Evolutionary conservation across 208 protist genomes (phyloP).

Genomic region (Angomonas desouzai): DNA sequence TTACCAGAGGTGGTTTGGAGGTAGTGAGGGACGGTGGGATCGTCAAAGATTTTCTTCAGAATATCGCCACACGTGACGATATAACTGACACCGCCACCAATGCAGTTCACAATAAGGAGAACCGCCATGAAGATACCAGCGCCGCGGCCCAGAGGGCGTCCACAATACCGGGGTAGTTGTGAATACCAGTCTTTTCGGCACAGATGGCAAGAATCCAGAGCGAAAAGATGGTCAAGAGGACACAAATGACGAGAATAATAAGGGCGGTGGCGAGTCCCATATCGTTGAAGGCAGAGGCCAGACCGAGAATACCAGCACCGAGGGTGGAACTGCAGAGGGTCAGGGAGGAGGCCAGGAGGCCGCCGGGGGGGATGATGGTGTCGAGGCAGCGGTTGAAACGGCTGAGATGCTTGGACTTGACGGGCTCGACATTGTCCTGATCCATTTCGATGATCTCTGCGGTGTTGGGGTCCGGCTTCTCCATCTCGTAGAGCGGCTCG

Average conservation of each 20-base stretch:
- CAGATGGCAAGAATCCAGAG: slow-evolving; percentile 44
- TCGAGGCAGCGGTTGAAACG: background rate
- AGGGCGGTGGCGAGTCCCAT: slow-evolving; percentile 40
- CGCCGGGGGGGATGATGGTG: slow-evolving; percentile 30
- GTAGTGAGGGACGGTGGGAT: slow-evolving; percentile 24
- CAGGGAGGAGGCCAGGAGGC: slow-evolving; percentile 47
- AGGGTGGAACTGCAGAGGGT: slow-evolving; percentile 54
- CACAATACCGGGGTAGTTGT: slow-evolving; percentile 41
- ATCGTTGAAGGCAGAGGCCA: slow-evolving; percentile 57
- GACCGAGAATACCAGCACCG: slow-evolving; percentile 58
- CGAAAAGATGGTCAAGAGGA: slow-evolving; percentile 54
- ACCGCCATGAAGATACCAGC: slow-evolving; percentile 21
- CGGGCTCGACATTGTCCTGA: background rate
- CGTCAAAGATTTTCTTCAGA: slow-evolving; percentile 39
- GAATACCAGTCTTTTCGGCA: slow-evolving; percentile 23
- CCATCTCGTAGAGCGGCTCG: background rate
- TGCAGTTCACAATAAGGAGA: slow-evolving; percentile 30
- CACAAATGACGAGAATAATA: slow-evolving; percentile 39
- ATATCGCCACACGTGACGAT: slow-evolving; percentile 61
- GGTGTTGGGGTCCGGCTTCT: background rate
- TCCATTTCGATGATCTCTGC: background rate
- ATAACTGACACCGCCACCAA: slow-evolving; percentile 65
- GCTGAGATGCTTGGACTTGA: background rate
- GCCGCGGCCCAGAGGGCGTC: slow-evolving; percentile 25
- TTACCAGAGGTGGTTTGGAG: slow-evolving; percentile 27